Conservation (phyloP, 257 asterid genomes). For the Nicotiana attenuata region DNA sequence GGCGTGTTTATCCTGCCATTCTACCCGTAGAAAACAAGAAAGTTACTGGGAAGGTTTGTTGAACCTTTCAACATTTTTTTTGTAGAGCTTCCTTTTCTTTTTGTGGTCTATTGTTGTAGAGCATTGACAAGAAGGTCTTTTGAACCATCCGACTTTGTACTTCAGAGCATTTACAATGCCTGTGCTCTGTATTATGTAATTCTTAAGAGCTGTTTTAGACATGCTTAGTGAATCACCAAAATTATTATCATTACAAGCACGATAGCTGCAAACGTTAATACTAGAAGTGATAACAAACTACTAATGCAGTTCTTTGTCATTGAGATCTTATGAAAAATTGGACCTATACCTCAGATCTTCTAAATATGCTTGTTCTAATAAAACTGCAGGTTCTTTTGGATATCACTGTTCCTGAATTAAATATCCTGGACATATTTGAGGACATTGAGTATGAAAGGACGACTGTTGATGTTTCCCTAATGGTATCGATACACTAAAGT, state of each 20-base stretch:
- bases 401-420: constrained; percentile 63
- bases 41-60: constrained; percentile 67
- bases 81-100: background rate
- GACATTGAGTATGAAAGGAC: constrained; percentile 75
- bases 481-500: constrained; percentile 29
- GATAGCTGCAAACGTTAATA: background rate
- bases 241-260: background rate
- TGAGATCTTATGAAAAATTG: background rate
- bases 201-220: background rate
- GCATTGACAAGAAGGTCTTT: background rate
- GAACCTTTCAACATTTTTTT: background rate
- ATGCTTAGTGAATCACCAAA: background rate
- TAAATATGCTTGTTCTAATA: background rate
- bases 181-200: background rate
- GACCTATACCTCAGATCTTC: background rate
- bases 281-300: background rate
- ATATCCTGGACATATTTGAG: constrained; percentile 72
- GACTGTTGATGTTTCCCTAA: constrained; percentile 45
- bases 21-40: constrained; percentile 45
- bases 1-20: constrained; percentile 84
- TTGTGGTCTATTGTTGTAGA: background rate
- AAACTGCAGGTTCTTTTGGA: constrained; percentile 59
- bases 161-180: background rate
- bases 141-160: background rate
- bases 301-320: background rate